Conservation (phyloP, 192 early-diverging fungal species). For the Coemansia sp. region DNA sequence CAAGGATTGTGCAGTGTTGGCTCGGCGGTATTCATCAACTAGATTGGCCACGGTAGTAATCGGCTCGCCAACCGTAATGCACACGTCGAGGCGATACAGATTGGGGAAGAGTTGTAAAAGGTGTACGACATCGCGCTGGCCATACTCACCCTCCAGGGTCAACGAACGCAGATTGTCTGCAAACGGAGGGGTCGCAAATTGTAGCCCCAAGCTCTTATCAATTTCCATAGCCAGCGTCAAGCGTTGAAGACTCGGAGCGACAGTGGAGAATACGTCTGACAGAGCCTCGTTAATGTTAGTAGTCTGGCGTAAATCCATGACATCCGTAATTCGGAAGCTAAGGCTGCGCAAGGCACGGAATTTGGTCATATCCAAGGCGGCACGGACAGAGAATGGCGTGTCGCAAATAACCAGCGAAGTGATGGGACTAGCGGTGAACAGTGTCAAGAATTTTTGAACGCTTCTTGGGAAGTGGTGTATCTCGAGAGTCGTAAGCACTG, state of each 20-base stretch:
- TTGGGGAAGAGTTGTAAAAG: not conserved
- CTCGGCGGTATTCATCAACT: not conserved
- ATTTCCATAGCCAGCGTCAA: constrained; percentile 6
- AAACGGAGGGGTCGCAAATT: not conserved
- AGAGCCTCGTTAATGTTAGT: not conserved
- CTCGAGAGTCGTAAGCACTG: constrained; percentile 8
- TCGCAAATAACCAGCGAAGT: constrained; percentile 6
- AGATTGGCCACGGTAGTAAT: not conserved
- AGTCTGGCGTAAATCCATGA: not conserved
- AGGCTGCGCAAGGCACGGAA: constrained; percentile 9
- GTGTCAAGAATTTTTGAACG: not conserved
- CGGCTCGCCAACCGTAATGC: not conserved
- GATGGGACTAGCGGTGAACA: constrained; percentile 14
- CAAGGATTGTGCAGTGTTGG: not conserved
- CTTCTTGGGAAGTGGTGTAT: constrained; percentile 1
- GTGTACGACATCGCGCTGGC: not conserved
- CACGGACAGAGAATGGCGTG: not conserved
- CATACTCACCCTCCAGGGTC: not conserved
- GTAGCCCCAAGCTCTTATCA: not conserved
- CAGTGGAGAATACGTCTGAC: not conserved
- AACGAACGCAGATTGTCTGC: not conserved
- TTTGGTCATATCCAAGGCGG: not conserved
- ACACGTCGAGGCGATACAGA: not conserved
- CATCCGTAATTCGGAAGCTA: constrained; percentile 1
- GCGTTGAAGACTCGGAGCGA: not conserved